Evolutionary conservation across 768 basidiomycete species (phyloP), one percentile per base, ranked within the genome.

Genomic region (Psilocybe cyanescens): DNA sequence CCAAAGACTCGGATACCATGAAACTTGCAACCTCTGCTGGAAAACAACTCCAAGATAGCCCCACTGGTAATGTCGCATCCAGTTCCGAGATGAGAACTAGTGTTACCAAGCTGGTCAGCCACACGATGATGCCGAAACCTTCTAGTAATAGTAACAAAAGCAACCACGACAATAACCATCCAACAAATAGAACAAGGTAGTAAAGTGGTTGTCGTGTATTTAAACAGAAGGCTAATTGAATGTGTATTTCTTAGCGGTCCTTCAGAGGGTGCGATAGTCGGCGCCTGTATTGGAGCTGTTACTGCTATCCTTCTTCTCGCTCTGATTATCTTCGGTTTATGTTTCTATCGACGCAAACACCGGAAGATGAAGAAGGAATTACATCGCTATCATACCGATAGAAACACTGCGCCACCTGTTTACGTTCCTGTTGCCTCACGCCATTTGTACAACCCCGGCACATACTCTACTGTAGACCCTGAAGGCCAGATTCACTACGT

Each of bases 331-430:
- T 12, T 58, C 7, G 57, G 47, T n/a, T 41, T 49, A 49, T 39
- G 47, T 41, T 50, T 37, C 16, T 58, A 58, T 50, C 57, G 47
- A 28, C 47, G 57, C 8, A 58, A 50, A 49, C 6, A 11, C 17
- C 47, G 35, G 35, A 50, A 29, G 19, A 9, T 9, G 3, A 30
- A 50, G 33, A 50, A 41, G 37, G 31, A 51, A 39, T 39, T 37
- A 19, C n/a, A 28, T 14, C 30, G 33, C 14, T 56, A 45, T 17
- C 28, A 56, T 9, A 16, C 39, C 6, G 44, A 30, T 19, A 9
- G 55, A 31, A 19, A 28, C 24, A 24, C 29, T 9, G 29, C 39
- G 30, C 55, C 28, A 28, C 41, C 41, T 46, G 17, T 45, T 30
- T 56, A 56, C 17, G 48, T n/a, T 48, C 47, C 41, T 39, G 31